Percentiles rank a stretch among this genome's conserved stretches.
These are phyloP conservation scores for Malassezia caprae DNA, from an alignment of 1,284 basidiomycete species.

Conservation along the genomic window DNA sequence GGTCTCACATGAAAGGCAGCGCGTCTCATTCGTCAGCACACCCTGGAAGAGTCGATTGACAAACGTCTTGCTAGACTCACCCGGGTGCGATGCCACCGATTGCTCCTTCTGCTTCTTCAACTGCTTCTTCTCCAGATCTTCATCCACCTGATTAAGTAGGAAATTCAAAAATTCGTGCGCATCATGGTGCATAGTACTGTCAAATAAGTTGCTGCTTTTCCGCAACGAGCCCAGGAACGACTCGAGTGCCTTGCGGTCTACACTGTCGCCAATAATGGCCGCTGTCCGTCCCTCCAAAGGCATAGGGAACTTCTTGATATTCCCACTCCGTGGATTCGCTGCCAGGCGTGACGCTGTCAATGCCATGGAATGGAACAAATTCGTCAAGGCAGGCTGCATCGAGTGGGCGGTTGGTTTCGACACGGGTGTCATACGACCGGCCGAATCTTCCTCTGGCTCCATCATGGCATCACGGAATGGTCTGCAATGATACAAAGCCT, in stretches of 20 bases:
- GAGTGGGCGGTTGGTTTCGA: not conserved
- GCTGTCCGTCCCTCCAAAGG: not conserved
- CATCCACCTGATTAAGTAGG: conserved; percentile 80
- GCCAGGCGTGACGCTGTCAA: not conserved
- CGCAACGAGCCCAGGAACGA: conserved; percentile 31
- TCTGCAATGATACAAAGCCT: conserved; percentile 80
- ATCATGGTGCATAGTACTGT: conserved; percentile 58
- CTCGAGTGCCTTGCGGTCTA: conserved; percentile 19
- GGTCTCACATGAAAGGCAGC: conserved; percentile 86
- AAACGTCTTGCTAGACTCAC: conserved; percentile 57
- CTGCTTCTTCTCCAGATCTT: conserved; percentile 65
- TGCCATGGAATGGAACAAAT: conserved; percentile 12
- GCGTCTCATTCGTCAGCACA: conserved; percentile 84
- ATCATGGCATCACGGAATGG: conserved; percentile 67
- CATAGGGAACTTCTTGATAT: not conserved
- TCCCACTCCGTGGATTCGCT: not conserved
- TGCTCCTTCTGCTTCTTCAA: not conserved
- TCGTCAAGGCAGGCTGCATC: not conserved
- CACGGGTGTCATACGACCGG: not conserved
- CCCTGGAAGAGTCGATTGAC: conserved; percentile 90
- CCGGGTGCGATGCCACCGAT: conserved; percentile 8
- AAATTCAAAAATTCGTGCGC: conserved; percentile 96
- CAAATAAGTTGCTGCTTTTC: conserved; percentile 39
- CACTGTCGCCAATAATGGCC: not conserved
- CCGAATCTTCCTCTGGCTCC: not conserved